phyloP scores from a whole-genome alignment of 306 rosid species.

The Lathyrus sativus region DNA sequence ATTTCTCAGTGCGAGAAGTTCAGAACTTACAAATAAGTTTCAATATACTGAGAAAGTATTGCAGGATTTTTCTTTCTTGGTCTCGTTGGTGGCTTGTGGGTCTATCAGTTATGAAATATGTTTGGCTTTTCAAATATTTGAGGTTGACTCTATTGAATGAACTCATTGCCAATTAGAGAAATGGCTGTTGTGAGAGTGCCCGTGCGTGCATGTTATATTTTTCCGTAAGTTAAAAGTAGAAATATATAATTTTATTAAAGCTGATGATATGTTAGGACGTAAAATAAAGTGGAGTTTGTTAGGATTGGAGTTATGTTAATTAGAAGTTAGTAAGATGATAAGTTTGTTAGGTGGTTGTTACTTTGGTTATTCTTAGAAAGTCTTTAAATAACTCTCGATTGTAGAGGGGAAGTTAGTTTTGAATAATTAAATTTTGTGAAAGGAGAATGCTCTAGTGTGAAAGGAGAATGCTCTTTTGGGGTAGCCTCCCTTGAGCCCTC shows the following conservation, averaged over 20 bases:
- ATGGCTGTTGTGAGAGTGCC: background rate
- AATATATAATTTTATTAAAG: background rate
- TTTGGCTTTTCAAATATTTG: background rate
- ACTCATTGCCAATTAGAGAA: background rate
- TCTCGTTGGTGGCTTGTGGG: background rate
- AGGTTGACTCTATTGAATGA: background rate
- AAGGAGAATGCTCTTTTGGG: no score
- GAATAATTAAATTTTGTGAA: no score
- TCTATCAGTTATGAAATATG: background rate
- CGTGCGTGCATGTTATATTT: background rate
- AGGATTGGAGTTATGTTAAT: no score
- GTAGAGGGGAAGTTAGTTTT: no score
- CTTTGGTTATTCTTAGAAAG: no score
- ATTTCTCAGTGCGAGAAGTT: background rate
- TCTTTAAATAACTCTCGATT: no score
- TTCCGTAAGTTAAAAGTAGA: background rate
- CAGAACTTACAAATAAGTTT: background rate
- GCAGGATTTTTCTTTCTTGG: background rate
- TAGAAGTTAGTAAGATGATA: no score
- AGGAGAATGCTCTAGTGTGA: no score
- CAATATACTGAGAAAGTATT: background rate
- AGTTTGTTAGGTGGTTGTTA: no score
- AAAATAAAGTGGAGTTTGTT: no score
- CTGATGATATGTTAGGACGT: background rate
- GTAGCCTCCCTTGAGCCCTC: no score